Evolutionary conservation across 2,329 filamentous ascomycete species (phyloP), one percentile per base, ranked within the genome.

Genomic region (Paecilomyces sp.): DNA sequence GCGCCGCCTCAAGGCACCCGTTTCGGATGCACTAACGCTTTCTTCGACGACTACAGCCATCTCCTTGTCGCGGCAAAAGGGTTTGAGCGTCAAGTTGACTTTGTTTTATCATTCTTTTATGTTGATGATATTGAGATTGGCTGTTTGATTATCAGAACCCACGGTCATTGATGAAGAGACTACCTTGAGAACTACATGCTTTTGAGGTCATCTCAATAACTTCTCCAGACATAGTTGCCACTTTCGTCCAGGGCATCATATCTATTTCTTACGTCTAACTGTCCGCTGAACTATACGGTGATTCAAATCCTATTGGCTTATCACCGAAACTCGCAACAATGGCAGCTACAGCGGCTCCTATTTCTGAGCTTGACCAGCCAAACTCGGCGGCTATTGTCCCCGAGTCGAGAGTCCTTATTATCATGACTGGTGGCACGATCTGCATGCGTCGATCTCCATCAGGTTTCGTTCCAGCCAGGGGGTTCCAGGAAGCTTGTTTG

Each of bases 371-470:
- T 47, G 41, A 47, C 41, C 41, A 11, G 41, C 41, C 41, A 9
- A 47, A 47, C 41, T 47, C 41, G 41, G 41, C 41, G 2, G 9
- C n/a, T 18, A 22, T 9, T 9, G 58, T 70, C 12, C 88, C 88
- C 11, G 91, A 95, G 73, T 91, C 90, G 25, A 83, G 90, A 60
- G 89, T 97, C 12, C 81, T 97, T 64, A 89, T 96, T 68, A 90
- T 96, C 74, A 93, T 95, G 79, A 96, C 92, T 12, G 92, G 90
- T 71, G 77, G 73, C 58, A 77, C 75, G n/a, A 96, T 96, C 68
- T 96, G 91, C 77, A 96, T 97, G 92, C 86, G 88, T 70, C 88
- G 87, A 58, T 91, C 91, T 9, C 83, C 84, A 8, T 85, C 91
- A 65, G 92, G 92, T 1, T 85, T 96, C 58, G 82, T 94, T 36